A percentile compares a stretch with the other conserved stretches of the same genome.
These are phyloP conservation scores for Ascochyta lentis DNA, from an alignment of 2,329 filamentous ascomycete genomes.

Conservation along the genomic window DNA sequence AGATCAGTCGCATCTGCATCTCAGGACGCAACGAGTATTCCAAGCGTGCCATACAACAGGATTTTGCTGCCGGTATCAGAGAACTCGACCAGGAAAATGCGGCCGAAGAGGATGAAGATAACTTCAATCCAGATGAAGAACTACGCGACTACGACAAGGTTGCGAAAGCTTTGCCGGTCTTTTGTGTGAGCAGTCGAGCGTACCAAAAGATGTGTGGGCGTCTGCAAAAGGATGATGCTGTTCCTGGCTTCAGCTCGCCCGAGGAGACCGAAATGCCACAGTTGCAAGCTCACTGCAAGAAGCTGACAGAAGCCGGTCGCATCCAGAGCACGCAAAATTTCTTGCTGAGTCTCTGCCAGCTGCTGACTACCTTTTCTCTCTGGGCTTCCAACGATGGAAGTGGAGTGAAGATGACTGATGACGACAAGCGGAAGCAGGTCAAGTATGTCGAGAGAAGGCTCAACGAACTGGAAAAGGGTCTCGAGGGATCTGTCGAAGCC, in stretches of 20 bases:
- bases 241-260: conserved; percentile 59
- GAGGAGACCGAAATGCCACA: conserved; percentile 65
- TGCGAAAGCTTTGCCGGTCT: conserved; percentile 64
- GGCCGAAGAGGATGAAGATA: conserved; percentile 60
- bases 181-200: conserved; percentile 67
- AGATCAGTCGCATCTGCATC: conserved; percentile 57
- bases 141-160: conserved; percentile 65
- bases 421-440: conserved; percentile 50
- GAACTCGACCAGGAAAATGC: conserved; percentile 65
- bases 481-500: conserved; percentile 51
- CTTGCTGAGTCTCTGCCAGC: conserved; percentile 58
- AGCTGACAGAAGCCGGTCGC: conserved; percentile 61
- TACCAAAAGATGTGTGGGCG: conserved; percentile 68
- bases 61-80: conserved; percentile 66
- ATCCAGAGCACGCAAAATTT: conserved; percentile 56
- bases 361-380: conserved; percentile 61
- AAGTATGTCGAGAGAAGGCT: conserved; percentile 50
- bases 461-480: conserved; percentile 48
- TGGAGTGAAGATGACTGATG: conserved; percentile 50
- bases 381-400: conserved; percentile 57
- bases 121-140: conserved; percentile 63
- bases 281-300: conserved; percentile 65
- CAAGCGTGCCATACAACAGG: conserved; percentile 60
- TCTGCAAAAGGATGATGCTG: conserved; percentile 58
- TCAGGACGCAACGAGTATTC: conserved; percentile 64